A percentile compares a stretch with the other conserved stretches of the same genome.
Conservation (phyloP, 306 rosid species). For the Cucumis cinereus region DNA sequence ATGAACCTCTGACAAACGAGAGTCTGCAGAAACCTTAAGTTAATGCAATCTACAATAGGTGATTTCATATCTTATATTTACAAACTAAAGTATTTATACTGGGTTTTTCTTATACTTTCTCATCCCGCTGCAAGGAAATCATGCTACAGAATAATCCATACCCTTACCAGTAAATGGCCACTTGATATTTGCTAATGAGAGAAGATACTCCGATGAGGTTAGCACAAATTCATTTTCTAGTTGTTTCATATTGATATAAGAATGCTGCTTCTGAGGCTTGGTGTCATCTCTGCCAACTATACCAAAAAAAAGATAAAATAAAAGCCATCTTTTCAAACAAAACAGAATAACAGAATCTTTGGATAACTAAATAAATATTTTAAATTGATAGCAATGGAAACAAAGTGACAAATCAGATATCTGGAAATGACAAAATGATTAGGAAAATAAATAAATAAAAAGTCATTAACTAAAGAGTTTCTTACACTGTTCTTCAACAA, state of each 20-base stretch:
- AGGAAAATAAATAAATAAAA: constrained; percentile 2
- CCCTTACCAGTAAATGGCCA: constrained; percentile 60
- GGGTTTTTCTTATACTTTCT: background rate
- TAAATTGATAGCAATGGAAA: background rate
- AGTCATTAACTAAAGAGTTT: constrained; percentile 11
- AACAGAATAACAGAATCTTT: background rate
- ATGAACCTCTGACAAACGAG: constrained; percentile 34
- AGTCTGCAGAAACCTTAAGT: background rate
- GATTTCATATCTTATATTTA: background rate
- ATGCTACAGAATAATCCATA: background rate
- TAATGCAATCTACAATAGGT: background rate
- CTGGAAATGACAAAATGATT: background rate
- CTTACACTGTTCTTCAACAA: constrained; percentile 48
- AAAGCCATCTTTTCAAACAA: constrained; percentile 9
- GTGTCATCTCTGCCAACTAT: constrained; percentile 31
- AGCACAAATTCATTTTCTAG: constrained; percentile 77
- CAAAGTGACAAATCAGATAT: background rate
- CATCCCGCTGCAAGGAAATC: background rate
- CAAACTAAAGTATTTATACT: background rate
- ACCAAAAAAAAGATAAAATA: background rate
- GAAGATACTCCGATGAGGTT: constrained; percentile 74
- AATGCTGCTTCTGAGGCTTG: constrained; percentile 36
- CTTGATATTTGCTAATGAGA: constrained; percentile 54
- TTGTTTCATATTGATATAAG: constrained; percentile 47
- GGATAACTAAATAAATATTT: background rate